Evolutionary conservation across 306 rosid species (phyloP).

Genomic region (cucumber (Cucumis sativus)): Cucumber_9930_V3 NC_026656.2:2496001-2496500

Average conservation of each 20-base stretch:
- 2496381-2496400: not conserved
- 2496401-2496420: not conserved
- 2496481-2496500: not conserved
- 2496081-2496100: not conserved
- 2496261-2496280: not conserved
- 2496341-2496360: not conserved
- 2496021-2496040: too few species aligned
- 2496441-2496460: not conserved
- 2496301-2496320: not conserved
- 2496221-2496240: not conserved
- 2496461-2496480: not conserved
- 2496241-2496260: not conserved
- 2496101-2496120: not conserved
- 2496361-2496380: not conserved
- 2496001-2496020: too few species aligned
- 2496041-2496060: too few species aligned
- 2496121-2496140: not conserved
- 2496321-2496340: not conserved
- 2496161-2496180: not conserved
- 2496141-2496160: not conserved
- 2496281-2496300: not conserved
- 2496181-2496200: not conserved
- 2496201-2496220: not conserved
- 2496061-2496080: too few species aligned
- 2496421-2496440: not conserved